Percentiles rank a stretch among this genome's conserved stretches.
Conservation (phyloP, 2,329 filamentous ascomycete species). For the Phaeosphaeriaceae sp. region DNA sequence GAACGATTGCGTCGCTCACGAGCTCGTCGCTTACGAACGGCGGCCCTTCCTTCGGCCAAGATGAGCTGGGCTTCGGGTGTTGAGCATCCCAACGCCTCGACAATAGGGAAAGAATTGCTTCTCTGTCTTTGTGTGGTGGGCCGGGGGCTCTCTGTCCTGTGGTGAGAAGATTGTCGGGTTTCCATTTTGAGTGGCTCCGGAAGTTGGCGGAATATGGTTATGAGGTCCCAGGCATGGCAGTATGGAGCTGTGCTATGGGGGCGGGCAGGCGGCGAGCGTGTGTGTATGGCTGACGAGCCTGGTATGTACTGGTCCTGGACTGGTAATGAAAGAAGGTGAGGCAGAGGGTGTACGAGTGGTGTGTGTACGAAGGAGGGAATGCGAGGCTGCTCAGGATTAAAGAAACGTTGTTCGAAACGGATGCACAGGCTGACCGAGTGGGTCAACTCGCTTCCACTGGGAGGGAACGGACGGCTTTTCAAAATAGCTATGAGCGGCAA, state of each 20-base stretch:
- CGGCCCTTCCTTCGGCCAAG: conserved; percentile 45
- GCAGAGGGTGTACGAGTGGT: conserved; percentile 6
- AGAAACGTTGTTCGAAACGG: conserved; percentile 32
- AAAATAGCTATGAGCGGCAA: conserved; percentile 32
- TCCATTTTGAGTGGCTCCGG: conserved; percentile 33
- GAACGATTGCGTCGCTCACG: conserved; percentile 32
- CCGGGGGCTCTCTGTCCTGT: conserved; percentile 26
- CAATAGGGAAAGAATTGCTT: conserved; percentile 47
- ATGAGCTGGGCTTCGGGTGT: conserved; percentile 46
- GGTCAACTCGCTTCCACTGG: conserved; percentile 28
- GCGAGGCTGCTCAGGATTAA: conserved; percentile 27
- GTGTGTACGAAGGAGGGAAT: conserved; percentile 9
- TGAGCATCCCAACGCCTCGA: conserved; percentile 45
- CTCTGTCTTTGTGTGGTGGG: conserved; percentile 36
- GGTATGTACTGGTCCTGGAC: neutral
- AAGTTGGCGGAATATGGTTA: conserved; percentile 21
- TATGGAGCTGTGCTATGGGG: conserved; percentile 4
- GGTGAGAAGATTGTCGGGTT: conserved; percentile 32
- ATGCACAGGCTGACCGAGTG: conserved; percentile 37
- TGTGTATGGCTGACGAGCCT: conserved; percentile 23
- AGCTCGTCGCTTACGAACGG: conserved; percentile 38
- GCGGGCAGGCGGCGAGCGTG: neutral
- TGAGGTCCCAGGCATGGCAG: conserved; percentile 29
- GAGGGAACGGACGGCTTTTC: conserved; percentile 20
- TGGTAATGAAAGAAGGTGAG: conserved; percentile 6